Conservation (phyloP, 495 filamentous ascomycete genomes). For the Glutinoglossum americanum region DNA sequence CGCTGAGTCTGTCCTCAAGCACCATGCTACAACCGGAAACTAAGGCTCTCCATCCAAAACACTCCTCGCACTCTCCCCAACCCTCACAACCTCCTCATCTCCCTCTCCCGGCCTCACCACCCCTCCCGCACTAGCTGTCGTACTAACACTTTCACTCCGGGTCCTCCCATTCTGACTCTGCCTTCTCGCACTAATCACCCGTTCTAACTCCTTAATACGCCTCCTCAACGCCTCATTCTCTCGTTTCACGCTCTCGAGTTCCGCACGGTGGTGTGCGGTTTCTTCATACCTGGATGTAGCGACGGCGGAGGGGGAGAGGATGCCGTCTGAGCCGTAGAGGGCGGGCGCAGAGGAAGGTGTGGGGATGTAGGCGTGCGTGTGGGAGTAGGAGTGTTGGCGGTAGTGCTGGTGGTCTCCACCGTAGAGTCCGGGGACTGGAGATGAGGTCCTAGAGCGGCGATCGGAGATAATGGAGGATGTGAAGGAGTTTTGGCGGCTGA, state of each 20-base stretch:
- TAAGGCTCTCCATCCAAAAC: neutral
- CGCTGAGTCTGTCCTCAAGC: too few species aligned
- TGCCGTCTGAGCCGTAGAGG: neutral
- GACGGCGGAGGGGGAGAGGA: neutral
- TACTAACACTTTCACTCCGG: neutral
- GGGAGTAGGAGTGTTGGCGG: neutral
- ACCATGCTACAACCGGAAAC: neutral
- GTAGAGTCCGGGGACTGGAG: conserved; percentile 40
- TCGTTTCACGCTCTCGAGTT: conserved; percentile 2
- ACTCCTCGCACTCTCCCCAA: neutral
- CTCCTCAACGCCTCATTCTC: conserved; percentile 3
- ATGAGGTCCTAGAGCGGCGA: conserved; percentile 37
- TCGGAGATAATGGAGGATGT: conserved; percentile 31
- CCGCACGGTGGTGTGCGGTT: neutral
- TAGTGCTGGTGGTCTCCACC: neutral
- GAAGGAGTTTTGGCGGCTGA: conserved; percentile 22
- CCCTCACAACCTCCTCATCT: conserved; percentile 12
- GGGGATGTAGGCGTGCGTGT: neutral
- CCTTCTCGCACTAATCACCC: neutral
- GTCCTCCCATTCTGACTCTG: conserved; percentile 4
- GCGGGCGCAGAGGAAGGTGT: neutral
- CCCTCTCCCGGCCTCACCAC: neutral
- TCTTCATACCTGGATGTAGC: neutral
- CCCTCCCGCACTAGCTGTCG: conserved; percentile 3
- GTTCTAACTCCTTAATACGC: conserved; percentile 2